These are phyloP conservation scores for Petunia secreta DNA, from an alignment of 257 asterid genomes.

Conservation along the genomic window DNA sequence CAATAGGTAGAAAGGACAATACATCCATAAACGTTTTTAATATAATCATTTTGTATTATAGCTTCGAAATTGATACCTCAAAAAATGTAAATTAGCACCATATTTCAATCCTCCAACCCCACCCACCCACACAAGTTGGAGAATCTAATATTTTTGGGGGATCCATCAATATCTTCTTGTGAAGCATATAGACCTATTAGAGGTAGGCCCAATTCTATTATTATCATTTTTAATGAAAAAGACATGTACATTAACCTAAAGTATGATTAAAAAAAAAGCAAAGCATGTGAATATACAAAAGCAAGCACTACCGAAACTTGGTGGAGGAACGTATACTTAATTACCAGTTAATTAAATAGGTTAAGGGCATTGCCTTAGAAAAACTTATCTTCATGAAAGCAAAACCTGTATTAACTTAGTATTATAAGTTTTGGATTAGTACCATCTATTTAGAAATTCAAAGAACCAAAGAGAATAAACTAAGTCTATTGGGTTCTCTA, in stretches of 20 bases:
- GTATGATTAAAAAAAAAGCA: constrained; percentile 19
- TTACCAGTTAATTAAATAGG: constrained; percentile 22
- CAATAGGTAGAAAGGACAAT: too few species aligned
- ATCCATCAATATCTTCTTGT: constrained; percentile 13
- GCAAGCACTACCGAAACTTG: constrained; percentile 24
- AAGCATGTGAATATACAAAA: constrained; percentile 38
- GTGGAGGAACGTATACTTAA: constrained; percentile 42
- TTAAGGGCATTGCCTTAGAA: constrained; percentile 27
- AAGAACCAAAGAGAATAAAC: not conserved
- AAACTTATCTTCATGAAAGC: constrained; percentile 32
- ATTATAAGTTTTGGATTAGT: constrained; percentile 23
- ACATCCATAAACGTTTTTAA: too few species aligned
- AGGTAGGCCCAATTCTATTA: constrained; percentile 27
- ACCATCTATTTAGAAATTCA: not conserved
- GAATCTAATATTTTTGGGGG: constrained; percentile 34
- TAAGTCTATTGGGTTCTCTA: constrained; percentile 17
- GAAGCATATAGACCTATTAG: not conserved
- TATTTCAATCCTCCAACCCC: not conserved
- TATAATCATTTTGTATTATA: too few species aligned
- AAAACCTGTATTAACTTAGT: not conserved
- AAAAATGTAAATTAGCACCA: not conserved
- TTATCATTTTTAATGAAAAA: constrained; percentile 21
- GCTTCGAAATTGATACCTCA: not conserved
- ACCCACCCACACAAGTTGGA: constrained; percentile 27
- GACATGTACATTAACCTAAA: constrained; percentile 32